These are phyloP conservation scores for Eutypa lata DNA, from an alignment of 2,329 filamentous ascomycete genomes.

Conservation along the genomic window DNA sequence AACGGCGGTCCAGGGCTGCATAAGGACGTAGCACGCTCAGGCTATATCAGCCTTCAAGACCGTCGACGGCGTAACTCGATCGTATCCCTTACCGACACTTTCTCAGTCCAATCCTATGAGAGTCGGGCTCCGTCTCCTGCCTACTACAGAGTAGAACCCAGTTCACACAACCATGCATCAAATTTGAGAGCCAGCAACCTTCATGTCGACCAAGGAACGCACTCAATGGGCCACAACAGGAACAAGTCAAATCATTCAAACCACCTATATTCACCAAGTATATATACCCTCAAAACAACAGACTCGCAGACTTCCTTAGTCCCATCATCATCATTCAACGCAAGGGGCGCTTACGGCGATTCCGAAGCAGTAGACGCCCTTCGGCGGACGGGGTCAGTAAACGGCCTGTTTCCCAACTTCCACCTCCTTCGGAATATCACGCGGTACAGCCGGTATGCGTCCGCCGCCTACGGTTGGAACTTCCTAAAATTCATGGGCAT, in stretches of 20 bases:
- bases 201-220: neutral
- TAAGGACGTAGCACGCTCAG: conserved; percentile 36
- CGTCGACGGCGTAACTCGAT: conserved; percentile 47
- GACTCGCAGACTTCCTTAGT: conserved; percentile 54
- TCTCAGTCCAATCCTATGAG: conserved; percentile 47
- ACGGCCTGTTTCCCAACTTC: conserved; percentile 56
- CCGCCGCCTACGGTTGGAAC: conserved; percentile 62
- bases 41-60: conserved; percentile 48
- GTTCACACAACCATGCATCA: conserved; percentile 4
- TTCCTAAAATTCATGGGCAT: conserved; percentile 64
- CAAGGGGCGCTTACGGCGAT: conserved; percentile 46
- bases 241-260: conserved; percentile 31
- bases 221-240: conserved; percentile 22
- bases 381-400: conserved; percentile 50
- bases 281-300: conserved; percentile 59
- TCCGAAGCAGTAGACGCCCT: conserved; percentile 47
- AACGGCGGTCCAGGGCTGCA: conserved; percentile 24
- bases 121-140: conserved; percentile 41
- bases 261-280: conserved; percentile 43
- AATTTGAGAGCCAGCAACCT: conserved; percentile 11
- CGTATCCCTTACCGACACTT: conserved; percentile 54
- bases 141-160: conserved; percentile 10
- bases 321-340: conserved; percentile 45
- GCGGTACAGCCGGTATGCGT: conserved; percentile 64
- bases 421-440: conserved; percentile 61